phyloP scores from a whole-genome alignment of 83 land plant species.

The Larix sibirica region DNA sequence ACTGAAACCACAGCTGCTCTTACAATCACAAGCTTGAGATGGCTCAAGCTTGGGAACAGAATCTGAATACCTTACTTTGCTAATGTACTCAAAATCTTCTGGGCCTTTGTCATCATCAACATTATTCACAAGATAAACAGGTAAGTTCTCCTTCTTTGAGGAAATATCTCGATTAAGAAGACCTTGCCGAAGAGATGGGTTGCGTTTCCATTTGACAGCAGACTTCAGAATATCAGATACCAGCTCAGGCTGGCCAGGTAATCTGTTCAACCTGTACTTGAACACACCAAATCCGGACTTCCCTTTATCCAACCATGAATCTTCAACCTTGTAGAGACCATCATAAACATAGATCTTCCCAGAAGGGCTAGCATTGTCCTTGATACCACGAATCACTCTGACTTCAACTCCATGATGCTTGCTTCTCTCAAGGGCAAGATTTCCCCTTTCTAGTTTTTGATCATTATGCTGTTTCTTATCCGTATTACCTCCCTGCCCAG shows the following conservation, averaged over 20 bases:
- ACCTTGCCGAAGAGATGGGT: constrained; percentile 40
- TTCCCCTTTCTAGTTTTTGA: constrained; percentile 85
- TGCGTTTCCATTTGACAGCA: constrained; percentile 52
- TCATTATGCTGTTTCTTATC: constrained; percentile 38
- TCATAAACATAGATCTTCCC: constrained; percentile 82
- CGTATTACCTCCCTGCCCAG: constrained; percentile 47
- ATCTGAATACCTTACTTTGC: constrained; percentile 38
- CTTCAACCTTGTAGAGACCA: constrained; percentile 79
- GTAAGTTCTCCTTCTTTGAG: constrained; percentile 50
- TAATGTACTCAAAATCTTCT: constrained; percentile 55
- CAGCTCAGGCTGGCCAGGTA: constrained; percentile 67
- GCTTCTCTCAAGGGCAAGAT: constrained; percentile 74
- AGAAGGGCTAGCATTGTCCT: constrained; percentile 29
- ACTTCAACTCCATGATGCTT: constrained; percentile 48
- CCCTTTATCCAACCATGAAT: constrained; percentile 57
- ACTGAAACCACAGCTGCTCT: constrained; percentile 33
- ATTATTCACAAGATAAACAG: constrained; percentile 81
- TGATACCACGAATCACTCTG: constrained; percentile 78
- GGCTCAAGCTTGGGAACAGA: constrained; percentile 18
- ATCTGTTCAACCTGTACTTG: constrained; percentile 64
- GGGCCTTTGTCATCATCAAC: constrained; percentile 71
- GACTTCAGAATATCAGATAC: constrained; percentile 51
- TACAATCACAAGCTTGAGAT: constrained; percentile 45
- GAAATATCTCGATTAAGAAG: constrained; percentile 69
- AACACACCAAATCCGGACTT: constrained; percentile 65